Evolutionary conservation across 2,329 filamentous ascomycete species (phyloP), one percentile per base, ranked within the genome.

Genomic region (Bipolaris victoriae): DNA sequence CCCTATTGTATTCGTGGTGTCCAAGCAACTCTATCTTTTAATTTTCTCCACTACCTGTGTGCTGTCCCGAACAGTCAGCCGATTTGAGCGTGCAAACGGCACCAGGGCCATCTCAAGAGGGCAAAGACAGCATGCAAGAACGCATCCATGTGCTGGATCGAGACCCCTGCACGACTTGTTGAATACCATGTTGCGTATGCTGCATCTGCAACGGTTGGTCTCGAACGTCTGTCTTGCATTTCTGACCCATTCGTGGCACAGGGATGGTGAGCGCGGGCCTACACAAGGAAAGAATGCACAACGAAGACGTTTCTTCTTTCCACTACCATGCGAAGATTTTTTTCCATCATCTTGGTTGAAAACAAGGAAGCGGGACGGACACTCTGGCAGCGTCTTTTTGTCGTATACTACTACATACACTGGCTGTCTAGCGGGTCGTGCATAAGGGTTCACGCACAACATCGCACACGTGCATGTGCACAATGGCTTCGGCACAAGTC

Each of bases 391-490:
- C 29, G 29, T 43, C 18, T 22, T 43, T 18, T 26, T 41, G 35
- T 29, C 16, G 10, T 46, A n/a, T 15, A 18, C 9, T 40, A 22
- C 22, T 41, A 13, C 20, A 22, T 22, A 22, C 39, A 33, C 15
- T 13, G 3, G 15, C 37, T 5, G 11, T 29, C 29, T 24, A 18
- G n/a, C 45, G 46, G 13, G 50, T 53, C 52, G 47, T 45, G 35
- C 40, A 26, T 36, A 29, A 45, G 51, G 39, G 65, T 68, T 66
- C 58, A 67, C 61, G 65, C 65, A 69, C 50, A 58, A 60, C 61
- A 68, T 62, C 33, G 57, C 54, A 56, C 54, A 55, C 55, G 56
- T 52, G 39, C 41, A 51, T 31, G 44, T 57, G 55, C 55, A 57
- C 55, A 57, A 22, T 22, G 18, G 39, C 26, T 43, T 50, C 26